Percentiles rank a stretch among this genome's conserved stretches.
Conservation (phyloP, 2,329 filamentous ascomycete genomes). For the Ophiocordyceps camponoti-rufipedis region DNA sequence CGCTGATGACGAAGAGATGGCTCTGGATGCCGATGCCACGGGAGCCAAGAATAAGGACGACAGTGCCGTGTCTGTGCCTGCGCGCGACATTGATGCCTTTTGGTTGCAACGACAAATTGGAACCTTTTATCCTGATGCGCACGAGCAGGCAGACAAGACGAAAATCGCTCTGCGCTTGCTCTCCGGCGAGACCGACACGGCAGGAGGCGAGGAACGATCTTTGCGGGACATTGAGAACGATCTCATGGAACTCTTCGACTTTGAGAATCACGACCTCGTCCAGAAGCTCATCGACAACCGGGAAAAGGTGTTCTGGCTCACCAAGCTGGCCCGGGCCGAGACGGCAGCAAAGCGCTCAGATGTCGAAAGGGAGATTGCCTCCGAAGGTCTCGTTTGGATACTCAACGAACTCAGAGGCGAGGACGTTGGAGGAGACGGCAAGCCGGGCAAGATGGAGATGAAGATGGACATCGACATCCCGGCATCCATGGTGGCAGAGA, state of each 20-base stretch:
- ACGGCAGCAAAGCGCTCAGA: constrained; percentile 57
- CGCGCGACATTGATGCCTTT: constrained; percentile 88
- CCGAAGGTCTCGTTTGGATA: constrained; percentile 71
- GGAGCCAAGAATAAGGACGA: constrained; percentile 27
- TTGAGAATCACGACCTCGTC: constrained; percentile 86
- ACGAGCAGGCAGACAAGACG: constrained; percentile 87
- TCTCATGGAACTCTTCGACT: constrained; percentile 95
- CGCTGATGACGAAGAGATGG: constrained; percentile 60
- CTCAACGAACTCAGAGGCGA: constrained; percentile 76
- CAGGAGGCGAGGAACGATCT: constrained; percentile 63
- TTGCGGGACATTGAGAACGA: constrained; percentile 95
- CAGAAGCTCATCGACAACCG: constrained; percentile 80
- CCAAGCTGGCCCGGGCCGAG: constrained; percentile 65
- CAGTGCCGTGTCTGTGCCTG: constrained; percentile 48
- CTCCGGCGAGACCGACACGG: constrained; percentile 51
- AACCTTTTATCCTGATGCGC: constrained; percentile 71
- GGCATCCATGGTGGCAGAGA: constrained; percentile 32
- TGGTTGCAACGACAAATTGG: constrained; percentile 94
- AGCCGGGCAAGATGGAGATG: constrained; percentile 59
- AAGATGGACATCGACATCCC: constrained; percentile 88
- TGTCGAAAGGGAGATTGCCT: constrained; percentile 80
- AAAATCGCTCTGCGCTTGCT: constrained; percentile 68
- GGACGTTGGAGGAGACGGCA: constrained; percentile 35
- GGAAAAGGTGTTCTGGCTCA: constrained; percentile 92
- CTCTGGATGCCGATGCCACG: constrained; percentile 51